Percentiles rank a stretch among this genome's conserved stretches.
Conservation (phyloP, 2,329 filamentous ascomycete species). For the Fusarium chlamydosporum region DNA sequence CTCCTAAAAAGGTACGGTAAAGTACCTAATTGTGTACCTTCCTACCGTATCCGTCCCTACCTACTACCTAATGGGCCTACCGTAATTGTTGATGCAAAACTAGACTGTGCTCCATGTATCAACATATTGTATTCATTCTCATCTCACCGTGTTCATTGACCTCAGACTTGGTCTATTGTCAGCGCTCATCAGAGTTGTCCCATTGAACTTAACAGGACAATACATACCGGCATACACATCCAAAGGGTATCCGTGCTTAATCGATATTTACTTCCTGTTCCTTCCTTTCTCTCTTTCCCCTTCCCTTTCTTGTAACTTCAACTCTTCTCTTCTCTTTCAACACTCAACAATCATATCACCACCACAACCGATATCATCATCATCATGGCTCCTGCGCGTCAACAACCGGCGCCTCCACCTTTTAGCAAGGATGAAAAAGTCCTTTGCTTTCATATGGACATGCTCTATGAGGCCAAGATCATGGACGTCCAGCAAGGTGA, state of each 20-base stretch:
- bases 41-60: conserved; percentile 22
- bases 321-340: conserved; percentile 30
- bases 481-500: conserved; percentile 81
- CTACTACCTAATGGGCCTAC: neutral
- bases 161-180: conserved; percentile 23
- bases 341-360: conserved; percentile 34
- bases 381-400: conserved; percentile 60
- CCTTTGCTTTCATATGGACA: conserved; percentile 96
- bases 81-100: conserved; percentile 31
- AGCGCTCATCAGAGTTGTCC: conserved; percentile 14
- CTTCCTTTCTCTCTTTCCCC: conserved; percentile 5
- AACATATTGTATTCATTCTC: conserved; percentile 20
- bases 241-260: conserved; percentile 6
- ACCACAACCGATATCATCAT: conserved; percentile 11
- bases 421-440: conserved; percentile 89
- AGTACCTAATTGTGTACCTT: conserved; percentile 33
- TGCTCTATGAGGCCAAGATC: conserved; percentile 97
- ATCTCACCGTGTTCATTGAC: conserved; percentile 26
- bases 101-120: conserved; percentile 35
- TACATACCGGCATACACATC: neutral
- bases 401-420: conserved; percentile 62
- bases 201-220: conserved; percentile 4
- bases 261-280: conserved; percentile 9
- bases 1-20: too few relatives aligned
- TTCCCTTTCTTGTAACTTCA: conserved; percentile 27